phyloP scores from a whole-genome alignment of 1,139 yeast genomes.

The Kurtzmaniella quercitrusa region DNA sequence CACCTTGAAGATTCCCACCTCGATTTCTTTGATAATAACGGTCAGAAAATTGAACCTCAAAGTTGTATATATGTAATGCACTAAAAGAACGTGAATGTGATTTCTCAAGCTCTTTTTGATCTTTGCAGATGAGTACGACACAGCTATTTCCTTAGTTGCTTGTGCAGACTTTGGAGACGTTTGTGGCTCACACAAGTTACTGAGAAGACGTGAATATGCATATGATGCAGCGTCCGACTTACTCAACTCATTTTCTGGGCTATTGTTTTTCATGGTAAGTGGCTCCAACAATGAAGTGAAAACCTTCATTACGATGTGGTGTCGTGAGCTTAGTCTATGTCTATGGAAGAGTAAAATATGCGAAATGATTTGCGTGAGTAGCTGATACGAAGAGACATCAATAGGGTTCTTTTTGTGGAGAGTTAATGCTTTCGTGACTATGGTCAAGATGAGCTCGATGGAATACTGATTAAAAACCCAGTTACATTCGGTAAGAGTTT shows the following conservation, averaged over 20 bases:
- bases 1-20: conserved; percentile 55
- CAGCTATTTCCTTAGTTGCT: conserved; percentile 14
- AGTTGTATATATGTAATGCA: conserved; percentile 49
- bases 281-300: conserved; percentile 47
- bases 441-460: conserved; percentile 48
- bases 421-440: conserved; percentile 20
- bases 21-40: conserved; percentile 46
- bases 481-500: conserved; percentile 41
- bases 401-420: conserved; percentile 15
- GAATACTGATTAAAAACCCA: conserved; percentile 69
- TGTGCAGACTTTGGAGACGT: conserved; percentile 9
- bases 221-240: conserved; percentile 32
- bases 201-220: conserved; percentile 54
- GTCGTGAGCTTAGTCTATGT: conserved; percentile 63
- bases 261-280: conserved; percentile 25
- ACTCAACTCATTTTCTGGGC: conserved; percentile 9
- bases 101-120: conserved; percentile 60
- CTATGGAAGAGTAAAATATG: conserved; percentile 64
- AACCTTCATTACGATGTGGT: conserved; percentile 56
- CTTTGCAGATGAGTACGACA: conserved; percentile 50
- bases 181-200: conserved; percentile 71
- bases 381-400: conserved; percentile 23
- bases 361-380: conserved; percentile 45
- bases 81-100: conserved; percentile 58
- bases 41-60: conserved; percentile 48